phyloP scores from a whole-genome alignment of 805 yeast species.

The Saccharomycopsis sp. region DNA sequence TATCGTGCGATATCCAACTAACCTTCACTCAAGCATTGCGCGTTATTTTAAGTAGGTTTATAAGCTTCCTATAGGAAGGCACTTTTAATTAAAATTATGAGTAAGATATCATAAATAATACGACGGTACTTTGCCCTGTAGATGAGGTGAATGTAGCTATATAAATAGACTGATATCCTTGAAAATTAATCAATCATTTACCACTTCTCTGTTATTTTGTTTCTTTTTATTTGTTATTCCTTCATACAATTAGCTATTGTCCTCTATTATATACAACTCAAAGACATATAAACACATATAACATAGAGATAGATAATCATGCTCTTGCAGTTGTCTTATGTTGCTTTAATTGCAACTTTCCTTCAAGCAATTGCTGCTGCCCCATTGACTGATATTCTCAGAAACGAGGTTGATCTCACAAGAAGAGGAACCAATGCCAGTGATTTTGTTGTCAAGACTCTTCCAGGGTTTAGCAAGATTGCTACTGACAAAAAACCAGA shows the following conservation, averaged over 20 bases:
- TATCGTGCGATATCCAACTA: neutral
- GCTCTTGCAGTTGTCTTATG: neutral
- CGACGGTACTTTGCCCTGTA: too few relatives aligned
- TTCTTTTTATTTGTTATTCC: neutral
- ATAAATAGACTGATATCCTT: too few relatives aligned
- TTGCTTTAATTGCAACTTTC: constrained; percentile 1
- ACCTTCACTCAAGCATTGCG: neutral
- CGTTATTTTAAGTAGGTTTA: neutral
- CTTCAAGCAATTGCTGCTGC: constrained; percentile 1
- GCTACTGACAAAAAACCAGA: neutral
- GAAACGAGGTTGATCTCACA: neutral
- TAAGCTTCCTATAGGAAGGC: neutral
- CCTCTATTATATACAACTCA: neutral
- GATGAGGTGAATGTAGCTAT: too few relatives aligned
- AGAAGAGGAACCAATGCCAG: neutral
- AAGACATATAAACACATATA: neutral
- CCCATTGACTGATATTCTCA: neutral
- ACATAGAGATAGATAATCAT: neutral
- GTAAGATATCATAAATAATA: too few relatives aligned
- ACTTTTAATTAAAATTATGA: too few relatives aligned
- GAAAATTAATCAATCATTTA: too few relatives aligned
- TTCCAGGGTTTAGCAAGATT: neutral
- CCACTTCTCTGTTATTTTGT: neutral
- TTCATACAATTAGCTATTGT: neutral
- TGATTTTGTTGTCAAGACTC: neutral